These are phyloP conservation scores for Halophytophthora polymorphica DNA, from an alignment of 352 stramenopile genomes.

Conservation along the genomic window DNA sequence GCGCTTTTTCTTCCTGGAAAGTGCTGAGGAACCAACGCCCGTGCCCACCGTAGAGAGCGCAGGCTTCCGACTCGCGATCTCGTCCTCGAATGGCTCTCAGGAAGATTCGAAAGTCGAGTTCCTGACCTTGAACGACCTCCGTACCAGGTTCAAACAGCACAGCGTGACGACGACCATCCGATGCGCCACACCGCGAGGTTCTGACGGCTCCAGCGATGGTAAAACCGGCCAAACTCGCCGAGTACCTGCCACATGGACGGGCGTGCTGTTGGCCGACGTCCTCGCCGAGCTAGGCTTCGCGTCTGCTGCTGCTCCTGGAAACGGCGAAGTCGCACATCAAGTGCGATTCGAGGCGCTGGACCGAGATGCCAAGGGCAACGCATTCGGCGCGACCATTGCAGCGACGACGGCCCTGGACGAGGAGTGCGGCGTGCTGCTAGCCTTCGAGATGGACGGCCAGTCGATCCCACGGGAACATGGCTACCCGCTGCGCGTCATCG, in stretches of 20 bases:
- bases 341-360: slow-evolving; percentile 58
- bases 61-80: slow-evolving; percentile 14
- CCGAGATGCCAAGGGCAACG: slow-evolving; percentile 33
- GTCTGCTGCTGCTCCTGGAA: slow-evolving; percentile 13
- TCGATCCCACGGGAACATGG: slow-evolving; percentile 90
- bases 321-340: slow-evolving; percentile 29
- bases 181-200: slow-evolving; percentile 65
- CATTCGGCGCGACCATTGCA: slow-evolving; percentile 74
- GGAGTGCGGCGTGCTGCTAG: slow-evolving; percentile 90
- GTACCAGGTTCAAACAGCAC: slow-evolving; percentile 71
- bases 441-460: slow-evolving; percentile 94
- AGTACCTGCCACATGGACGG: slow-evolving; percentile 90
- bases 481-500: slow-evolving; percentile 90
- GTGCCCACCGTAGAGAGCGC: slow-evolving; percentile 1
- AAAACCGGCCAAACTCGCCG: slow-evolving; percentile 30
- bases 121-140: slow-evolving; percentile 87
- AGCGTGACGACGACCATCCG: slow-evolving; percentile 84
- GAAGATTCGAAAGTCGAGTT: slow-evolving; percentile 10
- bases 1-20: slow-evolving; percentile 15
- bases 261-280: slow-evolving; percentile 87
- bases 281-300: slow-evolving; percentile 64
- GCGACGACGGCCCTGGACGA: slow-evolving; percentile 86
- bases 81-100: not conserved
- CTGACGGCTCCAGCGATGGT: slow-evolving; percentile 27
- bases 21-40: not conserved